Percentiles rank a stretch among this genome's conserved stretches.
Conservation (phyloP, 2,329 filamentous ascomycete species). For the Macrophomina pseudophaseolina region DNA sequence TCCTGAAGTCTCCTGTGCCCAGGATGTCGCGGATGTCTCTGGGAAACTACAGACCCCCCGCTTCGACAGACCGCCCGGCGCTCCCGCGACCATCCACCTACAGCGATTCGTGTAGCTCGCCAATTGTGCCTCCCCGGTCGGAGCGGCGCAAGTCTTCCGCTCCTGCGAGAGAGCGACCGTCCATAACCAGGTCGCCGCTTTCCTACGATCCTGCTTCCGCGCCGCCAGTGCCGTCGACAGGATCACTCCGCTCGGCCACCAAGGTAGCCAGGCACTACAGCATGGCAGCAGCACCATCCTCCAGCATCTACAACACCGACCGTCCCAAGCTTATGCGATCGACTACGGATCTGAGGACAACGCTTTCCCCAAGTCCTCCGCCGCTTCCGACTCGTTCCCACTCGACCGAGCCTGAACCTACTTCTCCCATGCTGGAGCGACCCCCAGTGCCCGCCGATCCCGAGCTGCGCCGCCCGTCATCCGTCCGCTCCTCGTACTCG, state of each 20-base stretch:
- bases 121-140: not conserved
- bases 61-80: not conserved
- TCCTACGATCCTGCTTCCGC: conserved; percentile 16
- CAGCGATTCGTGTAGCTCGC: conserved; percentile 2
- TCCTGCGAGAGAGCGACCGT: conserved; percentile 5
- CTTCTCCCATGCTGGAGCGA: conserved; percentile 8
- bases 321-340: conserved; percentile 23
- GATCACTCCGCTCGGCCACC: conserved; percentile 15
- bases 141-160: conserved; percentile 23
- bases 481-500: conserved; percentile 23
- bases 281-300: conserved; percentile 17
- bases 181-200: conserved; percentile 22
- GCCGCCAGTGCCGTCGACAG: conserved; percentile 5
- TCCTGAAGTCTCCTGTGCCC: conserved; percentile 36
- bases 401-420: conserved; percentile 19
- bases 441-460: conserved; percentile 3
- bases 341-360: conserved; percentile 17
- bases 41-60: conserved; percentile 31
- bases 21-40: conserved; percentile 36
- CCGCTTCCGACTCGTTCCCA: conserved; percentile 12
- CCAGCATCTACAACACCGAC: not conserved
- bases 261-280: conserved; percentile 23
- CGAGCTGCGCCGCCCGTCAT: conserved; percentile 19
- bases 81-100: conserved; percentile 1
- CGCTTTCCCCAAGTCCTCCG: conserved; percentile 8